Percentiles rank a stretch among this genome's conserved stretches.
phyloP scores from a whole-genome alignment of 495 filamentous ascomycete species.

The Penicillium simplicissimum region DNA sequence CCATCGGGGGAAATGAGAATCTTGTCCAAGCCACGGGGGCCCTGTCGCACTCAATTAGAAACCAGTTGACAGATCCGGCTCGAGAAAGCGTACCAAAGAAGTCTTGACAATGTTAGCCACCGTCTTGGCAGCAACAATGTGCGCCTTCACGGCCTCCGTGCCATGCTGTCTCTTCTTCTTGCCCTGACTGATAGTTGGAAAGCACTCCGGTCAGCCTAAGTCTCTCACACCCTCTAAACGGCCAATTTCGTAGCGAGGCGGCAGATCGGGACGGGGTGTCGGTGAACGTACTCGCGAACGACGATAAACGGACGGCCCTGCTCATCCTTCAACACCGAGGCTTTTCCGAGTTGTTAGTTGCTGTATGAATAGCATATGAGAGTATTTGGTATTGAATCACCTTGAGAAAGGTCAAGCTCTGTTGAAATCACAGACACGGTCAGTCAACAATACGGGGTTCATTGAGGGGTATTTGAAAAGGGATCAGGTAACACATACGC shows the following conservation, averaged over 20 bases:
- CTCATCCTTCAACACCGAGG: conserved; percentile 85
- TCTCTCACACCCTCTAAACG: neutral
- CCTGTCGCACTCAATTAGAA: conserved; percentile 48
- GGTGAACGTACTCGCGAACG: conserved; percentile 84
- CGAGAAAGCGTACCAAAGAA: conserved; percentile 61
- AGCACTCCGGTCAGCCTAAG: conserved; percentile 22
- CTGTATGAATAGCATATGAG: neutral
- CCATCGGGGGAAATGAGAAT: conserved; percentile 98
- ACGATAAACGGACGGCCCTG: conserved; percentile 96
- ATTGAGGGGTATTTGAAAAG: conserved; percentile 40
- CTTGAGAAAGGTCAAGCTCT: conserved; percentile 78
- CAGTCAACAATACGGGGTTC: conserved; percentile 24
- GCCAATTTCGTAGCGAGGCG: neutral
- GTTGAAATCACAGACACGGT: conserved; percentile 21
- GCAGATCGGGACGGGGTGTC: conserved; percentile 15
- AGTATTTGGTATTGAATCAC: conserved; percentile 35
- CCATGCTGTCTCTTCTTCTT: conserved; percentile 97
- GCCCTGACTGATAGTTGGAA: conserved; percentile 67
- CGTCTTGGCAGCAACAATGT: conserved; percentile 94
- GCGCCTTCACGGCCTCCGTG: conserved; percentile 94
- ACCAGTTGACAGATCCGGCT: neutral
- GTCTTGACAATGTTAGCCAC: conserved; percentile 97
- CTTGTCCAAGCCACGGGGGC: conserved; percentile 96
- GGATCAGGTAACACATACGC: conserved; percentile 49
- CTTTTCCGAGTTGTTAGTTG: conserved; percentile 47